Evolutionary conservation across 1,139 yeast species (phyloP).

Genomic region (Geotrichum candidum): DNA sequence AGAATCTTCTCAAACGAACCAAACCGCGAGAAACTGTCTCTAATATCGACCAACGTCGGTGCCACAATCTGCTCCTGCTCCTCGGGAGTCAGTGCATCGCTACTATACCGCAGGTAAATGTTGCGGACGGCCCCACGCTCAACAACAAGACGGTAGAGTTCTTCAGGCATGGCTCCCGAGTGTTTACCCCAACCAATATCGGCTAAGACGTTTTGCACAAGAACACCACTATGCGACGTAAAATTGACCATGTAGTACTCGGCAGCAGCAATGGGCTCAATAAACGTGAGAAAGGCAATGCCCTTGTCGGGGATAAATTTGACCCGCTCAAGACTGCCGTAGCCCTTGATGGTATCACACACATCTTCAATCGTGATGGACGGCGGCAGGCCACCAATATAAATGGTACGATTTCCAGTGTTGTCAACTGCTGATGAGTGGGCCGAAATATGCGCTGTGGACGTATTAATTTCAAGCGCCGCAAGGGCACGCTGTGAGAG

Average conservation of each 20-base stretch:
- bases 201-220: constrained; percentile 72
- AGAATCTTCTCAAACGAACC: constrained; percentile 89
- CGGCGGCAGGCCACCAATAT: constrained; percentile 79
- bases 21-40: constrained; percentile 68
- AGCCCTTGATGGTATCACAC: constrained; percentile 85
- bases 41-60: constrained; percentile 53
- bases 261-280: constrained; percentile 77
- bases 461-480: constrained; percentile 51
- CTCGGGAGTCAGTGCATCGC: constrained; percentile 27
- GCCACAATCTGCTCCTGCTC: constrained; percentile 17
- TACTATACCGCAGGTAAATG: constrained; percentile 73
- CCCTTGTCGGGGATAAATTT: constrained; percentile 67
- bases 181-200: constrained; percentile 97
- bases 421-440: constrained; percentile 34
- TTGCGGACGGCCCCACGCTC: constrained; percentile 89
- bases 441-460: constrained; percentile 71
- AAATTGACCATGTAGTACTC: constrained; percentile 77
- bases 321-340: constrained; percentile 62
- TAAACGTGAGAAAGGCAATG: constrained; percentile 45
- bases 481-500: constrained; percentile 61
- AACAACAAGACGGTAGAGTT: constrained; percentile 69
- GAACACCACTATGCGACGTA: constrained; percentile 50
- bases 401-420: constrained; percentile 86
- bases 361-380: constrained; percentile 85
- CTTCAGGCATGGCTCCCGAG: constrained; percentile 77